Evolutionary conservation across 768 basidiomycete species (phyloP), one percentile per base, ranked within the genome.

Genomic region (Kondoa subrosea): DNA sequence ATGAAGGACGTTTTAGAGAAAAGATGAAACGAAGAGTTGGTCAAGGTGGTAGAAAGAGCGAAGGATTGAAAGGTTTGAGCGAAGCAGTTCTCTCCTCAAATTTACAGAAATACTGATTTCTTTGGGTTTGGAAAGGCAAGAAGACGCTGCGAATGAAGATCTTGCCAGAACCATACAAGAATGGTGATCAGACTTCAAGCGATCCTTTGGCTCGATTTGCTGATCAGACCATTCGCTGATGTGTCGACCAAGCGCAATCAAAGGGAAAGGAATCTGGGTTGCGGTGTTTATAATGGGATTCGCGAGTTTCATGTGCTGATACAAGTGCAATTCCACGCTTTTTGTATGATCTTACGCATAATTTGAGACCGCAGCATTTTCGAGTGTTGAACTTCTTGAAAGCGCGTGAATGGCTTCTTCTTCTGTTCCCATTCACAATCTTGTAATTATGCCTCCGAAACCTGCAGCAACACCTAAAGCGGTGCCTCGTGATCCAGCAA

Each of bases 1-100:
- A 60, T 27, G 58, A 60, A 31, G n/a, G 14, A 12, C 30, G n/a
- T 4, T 60, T 60, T 31, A 4, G n/a, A 31, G 58, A 31, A 15
- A 60, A 60, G 58, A 25, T 31, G 14, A 60, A 60, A 27, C 58
- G 58, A 12, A 60, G 58, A 31, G 58, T 60, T 12, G 58, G 40
- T 50, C 12, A 50, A 50, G 40, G 40, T 8, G 40, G 40, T 8
- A 8, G 40, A 21, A 50, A 50, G 21, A 8, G 12, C 21, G 40
- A 50, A 50, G 40, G 40, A 50, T 21, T 50, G 12, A 50, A 50
- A 21, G n/a, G n/a, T n/a, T n/a, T n/a, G n/a, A n/a, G n/a, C n/a
- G n/a, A n/a, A n/a, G n/a, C n/a, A n/a, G n/a, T n/a, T n/a, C n/a
- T n/a, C n/a, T n/a, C n/a, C n/a, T n/a, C n/a, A n/a, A n/a, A n/a